phyloP scores from a whole-genome alignment of 2,329 filamentous ascomycete species.

The Truncatella angustata region DNA sequence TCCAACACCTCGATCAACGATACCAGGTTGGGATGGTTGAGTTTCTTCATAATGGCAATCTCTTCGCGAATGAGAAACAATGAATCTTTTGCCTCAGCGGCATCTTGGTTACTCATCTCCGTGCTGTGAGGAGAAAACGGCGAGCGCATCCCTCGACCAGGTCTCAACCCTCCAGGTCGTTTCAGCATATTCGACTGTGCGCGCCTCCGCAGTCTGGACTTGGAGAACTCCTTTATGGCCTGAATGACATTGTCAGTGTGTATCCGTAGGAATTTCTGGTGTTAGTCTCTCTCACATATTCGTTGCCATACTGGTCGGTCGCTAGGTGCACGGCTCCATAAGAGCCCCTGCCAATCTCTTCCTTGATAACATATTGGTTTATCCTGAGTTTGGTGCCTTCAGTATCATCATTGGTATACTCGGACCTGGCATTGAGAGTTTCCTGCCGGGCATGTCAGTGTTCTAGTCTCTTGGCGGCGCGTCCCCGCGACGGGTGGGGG shows the following conservation, averaged over 20 bases:
- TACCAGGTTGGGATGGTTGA: slow-evolving; percentile 93
- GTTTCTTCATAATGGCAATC: slow-evolving; percentile 98
- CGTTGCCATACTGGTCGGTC: slow-evolving; percentile 82
- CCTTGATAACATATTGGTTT: slow-evolving; percentile 91
- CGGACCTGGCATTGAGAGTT: slow-evolving; percentile 85
- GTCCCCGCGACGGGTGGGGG: background rate
- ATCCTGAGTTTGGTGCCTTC: slow-evolving; percentile 85
- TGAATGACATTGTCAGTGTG: too few species aligned
- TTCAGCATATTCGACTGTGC: slow-evolving; percentile 83
- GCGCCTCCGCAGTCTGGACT: slow-evolving; percentile 82
- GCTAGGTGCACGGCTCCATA: slow-evolving; percentile 93
- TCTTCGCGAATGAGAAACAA: slow-evolving; percentile 90
- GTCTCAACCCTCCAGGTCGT: slow-evolving; percentile 40
- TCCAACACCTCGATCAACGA: slow-evolving; percentile 91
- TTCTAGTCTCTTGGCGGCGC: background rate
- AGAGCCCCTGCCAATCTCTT: slow-evolving; percentile 95
- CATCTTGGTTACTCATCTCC: slow-evolving; percentile 39
- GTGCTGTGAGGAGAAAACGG: slow-evolving; percentile 24
- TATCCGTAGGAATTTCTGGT: too few species aligned
- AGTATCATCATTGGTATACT: slow-evolving; percentile 80
- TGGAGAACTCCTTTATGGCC: slow-evolving; percentile 98
- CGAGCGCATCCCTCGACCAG: slow-evolving; percentile 32
- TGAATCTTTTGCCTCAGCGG: slow-evolving; percentile 65
- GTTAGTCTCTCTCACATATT: slow-evolving; percentile 71
- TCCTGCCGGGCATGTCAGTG: slow-evolving; percentile 53